Evolutionary conservation across 805 yeast genomes (phyloP).

Genomic region (Yarrowia phangngaensis): DNA sequence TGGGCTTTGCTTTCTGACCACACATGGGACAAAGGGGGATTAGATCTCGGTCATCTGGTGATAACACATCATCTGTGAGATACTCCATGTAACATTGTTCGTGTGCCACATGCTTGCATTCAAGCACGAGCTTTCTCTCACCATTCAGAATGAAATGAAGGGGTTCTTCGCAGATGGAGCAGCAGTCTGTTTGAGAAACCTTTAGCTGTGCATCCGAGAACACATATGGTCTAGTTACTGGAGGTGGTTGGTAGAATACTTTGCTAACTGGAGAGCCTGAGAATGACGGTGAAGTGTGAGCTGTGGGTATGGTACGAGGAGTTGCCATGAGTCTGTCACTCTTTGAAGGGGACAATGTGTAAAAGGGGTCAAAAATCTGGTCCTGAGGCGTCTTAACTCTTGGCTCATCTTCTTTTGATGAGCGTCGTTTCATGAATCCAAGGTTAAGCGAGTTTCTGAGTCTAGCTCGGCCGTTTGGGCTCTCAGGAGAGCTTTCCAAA

Average conservation of each 20-base stretch:
- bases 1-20: slow-evolving; percentile 4
- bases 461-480: background rate
- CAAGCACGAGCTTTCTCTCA: slow-evolving; percentile 4
- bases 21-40: slow-evolving; percentile 4
- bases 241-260: background rate
- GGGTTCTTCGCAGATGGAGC: slow-evolving; percentile 19
- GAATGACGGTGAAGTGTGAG: slow-evolving; percentile 10
- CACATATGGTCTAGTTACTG: slow-evolving; percentile 1
- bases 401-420: background rate
- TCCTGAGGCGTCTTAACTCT: slow-evolving; percentile 3
- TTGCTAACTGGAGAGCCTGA: background rate
- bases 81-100: slow-evolving; percentile 21
- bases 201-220: slow-evolving; percentile 9
- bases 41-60: slow-evolving; percentile 8
- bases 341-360: background rate
- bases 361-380: slow-evolving; percentile 3
- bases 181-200: slow-evolving; percentile 1
- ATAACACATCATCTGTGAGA: slow-evolving; percentile 3
- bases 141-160: slow-evolving; percentile 9
- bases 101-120: slow-evolving; percentile 10
- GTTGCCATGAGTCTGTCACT: slow-evolving; percentile 1
- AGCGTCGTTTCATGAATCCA: slow-evolving; percentile 8
- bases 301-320: background rate
- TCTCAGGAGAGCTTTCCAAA: too few species aligned
- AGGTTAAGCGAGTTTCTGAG: slow-evolving; percentile 10